These are phyloP conservation scores for Aspergillus leporis DNA, from an alignment of 495 filamentous ascomycete genomes.

Conservation along the genomic window DNA sequence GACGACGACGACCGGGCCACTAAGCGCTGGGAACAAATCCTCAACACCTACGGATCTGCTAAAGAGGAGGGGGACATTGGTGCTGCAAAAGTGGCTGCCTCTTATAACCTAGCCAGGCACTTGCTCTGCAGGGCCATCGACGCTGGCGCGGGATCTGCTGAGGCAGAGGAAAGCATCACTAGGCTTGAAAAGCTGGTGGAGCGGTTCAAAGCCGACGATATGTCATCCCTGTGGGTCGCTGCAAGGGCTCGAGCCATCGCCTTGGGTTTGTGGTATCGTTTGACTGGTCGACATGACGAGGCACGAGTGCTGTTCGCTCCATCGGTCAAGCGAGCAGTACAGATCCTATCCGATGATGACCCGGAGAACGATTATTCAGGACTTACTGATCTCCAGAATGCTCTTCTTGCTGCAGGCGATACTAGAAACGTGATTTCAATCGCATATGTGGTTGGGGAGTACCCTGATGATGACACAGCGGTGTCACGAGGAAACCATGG, in stretches of 20 bases:
- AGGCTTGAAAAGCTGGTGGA: slow-evolving; percentile 10
- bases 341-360: slow-evolving; percentile 16
- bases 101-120: not conserved
- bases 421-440: slow-evolving; percentile 7
- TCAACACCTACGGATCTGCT: slow-evolving; percentile 10
- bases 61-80: slow-evolving; percentile 9
- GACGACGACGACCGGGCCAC: slow-evolving; percentile 8
- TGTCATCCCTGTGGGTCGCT: not conserved
- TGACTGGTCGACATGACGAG: slow-evolving; percentile 2
- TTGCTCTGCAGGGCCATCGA: slow-evolving; percentile 9
- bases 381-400: slow-evolving; percentile 1
- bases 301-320: slow-evolving; percentile 11
- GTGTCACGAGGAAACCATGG: not conserved
- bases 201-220: not conserved
- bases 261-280: slow-evolving; percentile 13
- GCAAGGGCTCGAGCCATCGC: not conserved
- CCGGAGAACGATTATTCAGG: slow-evolving; percentile 13
- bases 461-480: not conserved
- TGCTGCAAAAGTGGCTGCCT: slow-evolving; percentile 3
- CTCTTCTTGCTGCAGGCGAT: slow-evolving; percentile 9
- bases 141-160: slow-evolving; percentile 4
- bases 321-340: slow-evolving; percentile 3
- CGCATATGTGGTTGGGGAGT: not conserved
- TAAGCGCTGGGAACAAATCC: slow-evolving; percentile 13
- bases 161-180: not conserved